These are phyloP conservation scores for Sporothrix pallida DNA, from an alignment of 2,329 filamentous ascomycete species.

Conservation along the genomic window DNA sequence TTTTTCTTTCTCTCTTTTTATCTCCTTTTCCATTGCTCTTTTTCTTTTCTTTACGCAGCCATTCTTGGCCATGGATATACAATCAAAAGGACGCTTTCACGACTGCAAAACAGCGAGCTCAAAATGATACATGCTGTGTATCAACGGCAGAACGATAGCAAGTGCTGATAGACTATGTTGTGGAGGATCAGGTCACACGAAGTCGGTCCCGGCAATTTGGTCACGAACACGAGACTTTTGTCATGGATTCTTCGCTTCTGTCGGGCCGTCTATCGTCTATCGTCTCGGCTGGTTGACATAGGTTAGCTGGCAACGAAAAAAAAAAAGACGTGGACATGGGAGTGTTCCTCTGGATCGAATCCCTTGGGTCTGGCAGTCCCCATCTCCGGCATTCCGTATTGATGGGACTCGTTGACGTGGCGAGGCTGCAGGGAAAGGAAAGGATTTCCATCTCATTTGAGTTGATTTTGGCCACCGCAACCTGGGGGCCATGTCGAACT, in stretches of 20 bases:
- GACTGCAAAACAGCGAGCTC: neutral
- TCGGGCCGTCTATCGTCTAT: neutral
- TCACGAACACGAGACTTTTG: neutral
- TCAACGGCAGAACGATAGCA: neutral
- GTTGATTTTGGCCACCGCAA: too few relatives aligned
- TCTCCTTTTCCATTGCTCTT: neutral
- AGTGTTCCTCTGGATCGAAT: neutral
- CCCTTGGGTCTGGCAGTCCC: neutral
- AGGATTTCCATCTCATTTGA: too few relatives aligned
- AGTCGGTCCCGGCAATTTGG: too few relatives aligned
- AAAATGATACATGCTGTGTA: too few relatives aligned
- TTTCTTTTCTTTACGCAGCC: neutral
- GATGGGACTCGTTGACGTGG: neutral
- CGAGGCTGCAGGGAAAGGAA: neutral
- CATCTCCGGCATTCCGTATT: slow-evolving; percentile 2
- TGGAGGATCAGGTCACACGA: too few relatives aligned
- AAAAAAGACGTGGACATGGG: neutral
- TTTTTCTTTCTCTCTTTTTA: neutral
- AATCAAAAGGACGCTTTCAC: slow-evolving; percentile 7
- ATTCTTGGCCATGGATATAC: slow-evolving; percentile 8
- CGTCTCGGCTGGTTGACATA: neutral
- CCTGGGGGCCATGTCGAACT: slow-evolving; percentile 2
- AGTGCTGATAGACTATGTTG: neutral
- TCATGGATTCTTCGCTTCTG: neutral
- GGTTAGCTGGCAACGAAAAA: neutral